A percentile compares a stretch with the other conserved stretches of the same genome.
Conservation (phyloP, 371 early-diverging fungal species). For the Cladochytrium tenue region DNA sequence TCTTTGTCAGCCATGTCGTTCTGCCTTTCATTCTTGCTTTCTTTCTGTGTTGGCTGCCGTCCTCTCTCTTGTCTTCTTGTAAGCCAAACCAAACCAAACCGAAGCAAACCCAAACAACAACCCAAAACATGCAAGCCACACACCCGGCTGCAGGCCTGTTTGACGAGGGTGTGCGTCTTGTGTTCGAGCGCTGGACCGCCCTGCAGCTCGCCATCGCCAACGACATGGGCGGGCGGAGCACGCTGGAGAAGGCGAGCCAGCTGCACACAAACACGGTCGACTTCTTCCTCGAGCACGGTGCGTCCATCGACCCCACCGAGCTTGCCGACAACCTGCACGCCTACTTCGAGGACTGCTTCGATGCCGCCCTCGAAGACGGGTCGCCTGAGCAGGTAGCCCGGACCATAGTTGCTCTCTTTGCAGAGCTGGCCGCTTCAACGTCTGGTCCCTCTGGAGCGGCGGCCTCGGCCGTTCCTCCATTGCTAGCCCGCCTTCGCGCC, state of each 20-base stretch:
- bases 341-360: slow-evolving; percentile 44
- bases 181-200: slow-evolving; percentile 47
- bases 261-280: slow-evolving; percentile 32
- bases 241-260: slow-evolving; percentile 15
- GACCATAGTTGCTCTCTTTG: slow-evolving; percentile 23
- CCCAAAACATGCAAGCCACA: too few relatives aligned
- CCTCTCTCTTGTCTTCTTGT: too few relatives aligned
- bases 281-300: slow-evolving; percentile 34
- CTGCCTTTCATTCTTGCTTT: too few relatives aligned
- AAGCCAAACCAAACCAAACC: too few relatives aligned
- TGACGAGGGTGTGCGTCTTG: slow-evolving; percentile 26
- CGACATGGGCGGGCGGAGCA: slow-evolving; percentile 32
- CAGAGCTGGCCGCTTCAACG: slow-evolving; percentile 23
- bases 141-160: slow-evolving; percentile 28
- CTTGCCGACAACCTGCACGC: slow-evolving; percentile 39
- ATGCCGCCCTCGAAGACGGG: slow-evolving; percentile 43
- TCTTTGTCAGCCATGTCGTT: too few relatives aligned
- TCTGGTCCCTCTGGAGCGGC: neutral
- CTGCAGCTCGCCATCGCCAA: slow-evolving; percentile 43
- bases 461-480: neutral
- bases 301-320: slow-evolving; percentile 36
- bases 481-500: neutral
- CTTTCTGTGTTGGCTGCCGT: too few relatives aligned
- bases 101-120: too few relatives aligned
- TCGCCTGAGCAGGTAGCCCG: slow-evolving; percentile 35